Evolutionary conservation across 768 basidiomycete species (phyloP), one percentile per base, ranked within the genome.

Genomic region (Rhizopogon vesiculosus): DNA sequence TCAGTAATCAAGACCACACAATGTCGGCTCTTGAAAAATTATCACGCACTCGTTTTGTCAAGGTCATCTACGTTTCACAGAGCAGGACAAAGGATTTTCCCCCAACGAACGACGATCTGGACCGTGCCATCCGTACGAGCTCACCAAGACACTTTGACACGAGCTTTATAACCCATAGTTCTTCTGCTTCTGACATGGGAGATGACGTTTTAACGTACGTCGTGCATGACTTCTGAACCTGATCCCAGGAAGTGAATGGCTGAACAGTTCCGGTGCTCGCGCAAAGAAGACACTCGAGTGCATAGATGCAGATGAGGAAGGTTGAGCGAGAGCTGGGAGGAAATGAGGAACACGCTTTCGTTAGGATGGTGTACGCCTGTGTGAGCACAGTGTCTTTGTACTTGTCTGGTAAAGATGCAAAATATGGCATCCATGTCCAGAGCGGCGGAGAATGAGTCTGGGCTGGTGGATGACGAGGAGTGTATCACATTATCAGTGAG

Each of bases 31-130:
- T 16, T 49, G 19, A 49, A 15, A 12, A 0, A 25, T 29, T 31
- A 18, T 7, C 38, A 68, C 76, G 55, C 46, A 87, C 90, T 73
- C 76, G 76, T 62, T 80, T 82, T 0, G 89, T 87, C 59, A 90
- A 80, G 18, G 70, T 72, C 60, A 83, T 77, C 84, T 89, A 90
- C 53, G 80, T 83, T 59, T 91, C 87, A 64, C 88, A 90, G 65
- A 87, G 81, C 7, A 74, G 72, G 13, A 81, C 57, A 62, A 87
- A 92, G 1, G 77, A 74, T 46, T 70, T 76, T 3, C 83, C 83
- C 15, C 67, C 67, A 54, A 81, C 59, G 58, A 86, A 85, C 51
- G 59, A 59, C 74, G 78, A 31, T 55, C 51, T 57, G 75, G 29
- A 49, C 60, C 78, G 74, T 0, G 76, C 76, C 42, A 70, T 59